These are phyloP conservation scores for Hypholoma sublateritium DNA, from an alignment of 768 basidiomycete genomes.

Conservation along the genomic window DNA sequence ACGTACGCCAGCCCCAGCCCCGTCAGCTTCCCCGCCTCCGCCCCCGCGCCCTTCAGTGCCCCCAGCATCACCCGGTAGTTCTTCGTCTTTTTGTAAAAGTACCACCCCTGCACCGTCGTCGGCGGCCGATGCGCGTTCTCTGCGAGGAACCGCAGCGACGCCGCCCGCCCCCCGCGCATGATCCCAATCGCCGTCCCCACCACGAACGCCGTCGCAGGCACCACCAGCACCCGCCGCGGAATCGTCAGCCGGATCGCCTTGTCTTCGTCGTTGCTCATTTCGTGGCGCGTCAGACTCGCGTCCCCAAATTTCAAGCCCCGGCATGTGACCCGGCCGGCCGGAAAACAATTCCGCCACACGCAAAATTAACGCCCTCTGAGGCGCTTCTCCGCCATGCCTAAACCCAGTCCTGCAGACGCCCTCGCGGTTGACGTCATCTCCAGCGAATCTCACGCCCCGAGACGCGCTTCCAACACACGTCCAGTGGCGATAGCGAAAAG, in stretches of 20 bases:
- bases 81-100: slow-evolving; percentile 95
- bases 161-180: slow-evolving; percentile 66
- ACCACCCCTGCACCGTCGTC: slow-evolving; percentile 87
- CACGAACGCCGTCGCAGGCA: slow-evolving; percentile 60
- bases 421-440: background rate
- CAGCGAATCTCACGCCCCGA: background rate
- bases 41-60: slow-evolving; percentile 65
- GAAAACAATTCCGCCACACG: background rate
- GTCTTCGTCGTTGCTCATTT: slow-evolving; percentile 4
- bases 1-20: slow-evolving; percentile 41
- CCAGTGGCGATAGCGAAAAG: no score
- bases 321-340: background rate
- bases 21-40: slow-evolving; percentile 51
- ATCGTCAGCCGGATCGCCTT: slow-evolving; percentile 37
- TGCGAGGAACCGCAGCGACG: slow-evolving; percentile 82
- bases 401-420: background rate
- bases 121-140: slow-evolving; percentile 91
- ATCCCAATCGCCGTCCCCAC: slow-evolving; percentile 71
- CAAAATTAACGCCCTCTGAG: slow-evolving; percentile 4
- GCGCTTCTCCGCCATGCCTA: no score
- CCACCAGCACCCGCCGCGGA: slow-evolving; percentile 57
- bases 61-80: slow-evolving; percentile 83
- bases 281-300: background rate
- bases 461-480: background rate
- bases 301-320: background rate